Evolutionary conservation across 202 grass and related monocot species (phyloP).

Genomic region (Panicum hallii): DNA sequence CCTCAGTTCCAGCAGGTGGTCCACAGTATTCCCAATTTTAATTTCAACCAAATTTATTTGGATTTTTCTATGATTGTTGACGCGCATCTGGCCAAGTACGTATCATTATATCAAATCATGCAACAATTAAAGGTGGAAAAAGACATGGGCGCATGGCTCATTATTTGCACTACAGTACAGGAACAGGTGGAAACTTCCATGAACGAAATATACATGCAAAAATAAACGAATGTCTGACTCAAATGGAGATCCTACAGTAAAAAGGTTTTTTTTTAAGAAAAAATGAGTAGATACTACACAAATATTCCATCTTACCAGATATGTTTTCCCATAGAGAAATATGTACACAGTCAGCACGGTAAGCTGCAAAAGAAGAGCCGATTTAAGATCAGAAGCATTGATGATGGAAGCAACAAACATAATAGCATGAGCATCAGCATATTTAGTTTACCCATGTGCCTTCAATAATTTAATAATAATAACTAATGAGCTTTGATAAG

Average conservation of each 20-base stretch:
- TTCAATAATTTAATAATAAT: conserved; percentile 9
- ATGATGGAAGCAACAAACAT: conserved; percentile 7
- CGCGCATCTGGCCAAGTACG: background rate
- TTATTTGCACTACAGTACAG: background rate
- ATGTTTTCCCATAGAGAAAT: conserved; percentile 91
- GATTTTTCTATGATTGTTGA: background rate
- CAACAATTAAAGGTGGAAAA: background rate
- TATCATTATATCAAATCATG: background rate
- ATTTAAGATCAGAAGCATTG: conserved; percentile 32
- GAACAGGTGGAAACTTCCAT: conserved; percentile 26
- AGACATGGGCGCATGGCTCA: background rate
- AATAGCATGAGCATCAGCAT: conserved; percentile 4
- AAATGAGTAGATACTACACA: conserved; percentile 23
- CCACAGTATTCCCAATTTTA: background rate
- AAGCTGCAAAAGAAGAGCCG: conserved; percentile 63
- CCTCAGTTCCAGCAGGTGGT: background rate
- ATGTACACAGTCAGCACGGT: conserved; percentile 91
- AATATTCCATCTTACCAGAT: conserved; percentile 70
- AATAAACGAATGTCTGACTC: conserved; percentile 13
- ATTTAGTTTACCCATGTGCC: background rate
- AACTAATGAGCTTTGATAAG: background rate
- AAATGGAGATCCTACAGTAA: background rate
- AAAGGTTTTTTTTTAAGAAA: background rate
- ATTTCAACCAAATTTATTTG: background rate
- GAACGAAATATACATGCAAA: background rate